These are phyloP conservation scores for Wallacemonas collosoma DNA, from an alignment of 208 protist species.

Conservation along the genomic window DNA sequence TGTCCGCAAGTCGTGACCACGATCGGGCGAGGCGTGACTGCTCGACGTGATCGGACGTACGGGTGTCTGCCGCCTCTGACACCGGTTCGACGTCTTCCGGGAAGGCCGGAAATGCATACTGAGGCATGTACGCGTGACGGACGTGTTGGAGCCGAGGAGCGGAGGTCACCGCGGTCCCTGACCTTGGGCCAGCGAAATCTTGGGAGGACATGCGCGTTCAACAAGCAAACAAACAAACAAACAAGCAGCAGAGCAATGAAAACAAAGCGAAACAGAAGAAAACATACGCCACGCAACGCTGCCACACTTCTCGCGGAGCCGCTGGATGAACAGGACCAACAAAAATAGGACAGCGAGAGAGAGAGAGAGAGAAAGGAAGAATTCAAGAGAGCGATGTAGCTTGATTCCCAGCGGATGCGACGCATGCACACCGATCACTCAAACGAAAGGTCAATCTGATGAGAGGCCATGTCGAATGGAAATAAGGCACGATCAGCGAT, in stretches of 20 bases:
- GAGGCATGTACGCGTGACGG: neutral
- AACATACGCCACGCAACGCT: neutral
- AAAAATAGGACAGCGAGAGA: neutral
- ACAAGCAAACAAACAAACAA: neutral
- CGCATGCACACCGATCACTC: no score
- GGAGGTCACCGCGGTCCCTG: neutral
- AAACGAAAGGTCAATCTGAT: no score
- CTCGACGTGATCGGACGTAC: neutral
- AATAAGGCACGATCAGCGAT: no score
- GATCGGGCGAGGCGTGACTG: neutral
- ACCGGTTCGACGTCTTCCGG: neutral
- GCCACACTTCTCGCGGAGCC: no score
- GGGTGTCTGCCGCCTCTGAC: neutral
- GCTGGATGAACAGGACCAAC: neutral
- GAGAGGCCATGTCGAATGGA: no score
- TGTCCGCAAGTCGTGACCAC: neutral
- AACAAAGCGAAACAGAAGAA: neutral
- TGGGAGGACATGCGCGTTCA: neutral
- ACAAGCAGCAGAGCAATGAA: neutral
- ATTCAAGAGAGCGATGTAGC: neutral
- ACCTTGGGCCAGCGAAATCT: neutral
- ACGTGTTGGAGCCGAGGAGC: neutral
- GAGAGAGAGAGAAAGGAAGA: neutral
- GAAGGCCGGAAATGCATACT: neutral
- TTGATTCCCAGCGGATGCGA: no score